These are phyloP conservation scores for Thuidium tamariscinum DNA, from an alignment of 225 moss, liverwort and hornwort genomes.

Conservation along the genomic window DNA sequence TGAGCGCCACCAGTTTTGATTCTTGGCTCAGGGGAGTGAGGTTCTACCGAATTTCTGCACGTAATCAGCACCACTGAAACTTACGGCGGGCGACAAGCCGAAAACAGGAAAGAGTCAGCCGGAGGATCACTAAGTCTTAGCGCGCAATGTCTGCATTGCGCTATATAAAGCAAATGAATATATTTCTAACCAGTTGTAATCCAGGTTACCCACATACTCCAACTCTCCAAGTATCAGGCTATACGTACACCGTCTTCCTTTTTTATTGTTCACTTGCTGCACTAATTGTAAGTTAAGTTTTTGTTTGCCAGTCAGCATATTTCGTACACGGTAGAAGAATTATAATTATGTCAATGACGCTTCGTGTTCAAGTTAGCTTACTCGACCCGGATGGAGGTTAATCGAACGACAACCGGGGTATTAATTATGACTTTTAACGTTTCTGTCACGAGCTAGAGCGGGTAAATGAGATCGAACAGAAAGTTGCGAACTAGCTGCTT, in stretches of 20 bases:
- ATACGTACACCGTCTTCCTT: neutral
- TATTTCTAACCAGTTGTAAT: neutral
- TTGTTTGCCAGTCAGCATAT: too few relatives aligned
- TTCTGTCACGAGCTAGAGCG: neutral
- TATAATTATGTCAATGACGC: neutral
- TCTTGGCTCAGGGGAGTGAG: neutral
- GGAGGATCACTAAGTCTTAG: neutral
- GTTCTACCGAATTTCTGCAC: neutral
- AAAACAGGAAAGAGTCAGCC: neutral
- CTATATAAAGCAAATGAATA: neutral
- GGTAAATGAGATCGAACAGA: neutral
- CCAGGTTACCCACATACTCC: neutral
- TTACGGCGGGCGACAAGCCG: too few relatives aligned
- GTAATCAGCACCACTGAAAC: neutral
- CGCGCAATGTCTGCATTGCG: neutral
- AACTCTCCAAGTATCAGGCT: neutral
- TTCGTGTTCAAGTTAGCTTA: neutral
- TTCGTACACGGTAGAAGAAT: neutral
- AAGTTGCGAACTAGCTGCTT: neutral
- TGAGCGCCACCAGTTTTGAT: neutral
- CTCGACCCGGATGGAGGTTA: neutral
- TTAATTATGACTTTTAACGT: neutral
- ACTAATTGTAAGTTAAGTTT: neutral
- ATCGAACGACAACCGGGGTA: neutral
- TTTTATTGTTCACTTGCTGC: neutral